phyloP scores from a whole-genome alignment of 2,329 filamentous ascomycete genomes.

The Aciculosporium take region DNA sequence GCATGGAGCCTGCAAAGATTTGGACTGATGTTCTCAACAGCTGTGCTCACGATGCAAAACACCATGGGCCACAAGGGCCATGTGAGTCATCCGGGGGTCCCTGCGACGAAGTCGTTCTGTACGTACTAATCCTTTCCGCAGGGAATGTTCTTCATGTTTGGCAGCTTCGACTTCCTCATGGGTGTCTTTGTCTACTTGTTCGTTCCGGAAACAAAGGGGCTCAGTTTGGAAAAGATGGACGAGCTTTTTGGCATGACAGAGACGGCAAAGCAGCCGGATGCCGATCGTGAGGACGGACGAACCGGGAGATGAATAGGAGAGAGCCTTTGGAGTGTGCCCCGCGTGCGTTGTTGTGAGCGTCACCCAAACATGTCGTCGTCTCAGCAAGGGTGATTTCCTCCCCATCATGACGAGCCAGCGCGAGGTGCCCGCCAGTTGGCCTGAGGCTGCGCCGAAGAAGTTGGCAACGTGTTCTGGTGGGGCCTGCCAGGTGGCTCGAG shows the following conservation, averaged over 20 bases:
- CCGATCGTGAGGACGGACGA: constrained; percentile 17
- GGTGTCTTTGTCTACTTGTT: constrained; percentile 52
- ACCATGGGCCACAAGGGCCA: constrained; percentile 29
- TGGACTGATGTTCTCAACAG: constrained; percentile 7
- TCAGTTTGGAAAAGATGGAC: constrained; percentile 49
- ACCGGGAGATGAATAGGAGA: constrained; percentile 13
- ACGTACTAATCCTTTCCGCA: constrained; percentile 7
- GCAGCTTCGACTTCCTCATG: constrained; percentile 51
- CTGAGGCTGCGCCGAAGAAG: too few relatives aligned
- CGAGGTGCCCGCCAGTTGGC: too few relatives aligned
- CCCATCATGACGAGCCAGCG: too few relatives aligned
- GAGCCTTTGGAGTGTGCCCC: too few relatives aligned
- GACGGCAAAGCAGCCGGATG: constrained; percentile 15
- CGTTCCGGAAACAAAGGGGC: constrained; percentile 57
- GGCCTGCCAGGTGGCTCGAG: too few relatives aligned
- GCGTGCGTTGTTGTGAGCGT: too few relatives aligned
- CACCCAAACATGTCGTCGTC: too few relatives aligned
- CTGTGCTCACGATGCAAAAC: constrained; percentile 53
- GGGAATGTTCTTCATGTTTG: constrained; percentile 57
- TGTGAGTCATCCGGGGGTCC: constrained; percentile 15
- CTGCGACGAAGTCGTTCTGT: neutral
- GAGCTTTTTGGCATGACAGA: constrained; percentile 49
- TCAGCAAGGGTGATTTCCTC: too few relatives aligned
- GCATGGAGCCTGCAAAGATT: too few relatives aligned
- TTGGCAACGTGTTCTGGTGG: too few relatives aligned